These are phyloP conservation scores for Linderniella brevidens DNA, from an alignment of 257 asterid species.

Conservation along the genomic window DNA sequence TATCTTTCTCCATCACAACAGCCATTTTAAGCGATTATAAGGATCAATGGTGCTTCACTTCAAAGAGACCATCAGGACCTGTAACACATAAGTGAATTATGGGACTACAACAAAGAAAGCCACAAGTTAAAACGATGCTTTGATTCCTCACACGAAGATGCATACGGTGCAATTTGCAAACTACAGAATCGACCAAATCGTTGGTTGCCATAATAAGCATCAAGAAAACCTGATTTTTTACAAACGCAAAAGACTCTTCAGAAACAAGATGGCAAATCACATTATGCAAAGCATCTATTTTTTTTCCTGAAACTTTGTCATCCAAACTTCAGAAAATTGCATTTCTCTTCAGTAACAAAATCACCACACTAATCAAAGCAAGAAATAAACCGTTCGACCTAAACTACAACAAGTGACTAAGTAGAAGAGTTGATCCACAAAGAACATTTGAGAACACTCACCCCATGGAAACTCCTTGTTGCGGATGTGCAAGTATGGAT, in stretches of 20 bases:
- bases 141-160: neutral
- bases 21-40: neutral
- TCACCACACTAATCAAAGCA: no score
- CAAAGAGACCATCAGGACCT: slow-evolving; percentile 5
- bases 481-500: slow-evolving; percentile 56
- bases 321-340: no score
- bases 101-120: neutral
- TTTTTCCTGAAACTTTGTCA: no score
- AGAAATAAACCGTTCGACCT: neutral
- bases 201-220: no score
- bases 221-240: no score
- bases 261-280: no score
- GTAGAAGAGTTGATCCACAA: neutral
- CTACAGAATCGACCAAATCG: no score
- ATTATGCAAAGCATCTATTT: no score
- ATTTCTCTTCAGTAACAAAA: no score
- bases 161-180: neutral
- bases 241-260: no score
- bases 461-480: slow-evolving; percentile 91
- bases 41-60: slow-evolving; percentile 2
- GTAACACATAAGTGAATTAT: neutral
- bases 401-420: neutral
- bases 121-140: neutral
- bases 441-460: slow-evolving; percentile 11
- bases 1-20: neutral